A percentile compares a stretch with the other conserved stretches of the same genome.
phyloP scores from a whole-genome alignment of 306 rosid species.

The Vigna mungo region DNA sequence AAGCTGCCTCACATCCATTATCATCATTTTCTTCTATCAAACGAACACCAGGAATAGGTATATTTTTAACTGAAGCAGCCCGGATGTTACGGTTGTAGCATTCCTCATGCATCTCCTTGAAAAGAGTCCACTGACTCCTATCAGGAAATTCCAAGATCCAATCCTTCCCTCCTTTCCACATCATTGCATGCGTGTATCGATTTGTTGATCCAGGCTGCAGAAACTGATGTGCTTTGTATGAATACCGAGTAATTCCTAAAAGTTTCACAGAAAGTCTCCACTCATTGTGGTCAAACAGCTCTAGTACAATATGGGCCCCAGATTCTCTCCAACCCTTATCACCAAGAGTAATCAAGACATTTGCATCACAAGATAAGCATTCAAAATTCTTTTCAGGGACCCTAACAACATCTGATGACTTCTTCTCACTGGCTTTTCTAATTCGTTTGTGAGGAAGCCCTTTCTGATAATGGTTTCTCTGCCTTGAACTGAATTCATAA shows the following conservation, averaged over 20 bases:
- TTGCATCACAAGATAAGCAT: conserved; percentile 73
- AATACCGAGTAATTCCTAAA: conserved; percentile 72
- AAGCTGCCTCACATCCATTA: conserved; percentile 58
- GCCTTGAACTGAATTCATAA: conserved; percentile 64
- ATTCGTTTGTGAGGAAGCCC: conserved; percentile 76
- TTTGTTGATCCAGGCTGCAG: conserved; percentile 97
- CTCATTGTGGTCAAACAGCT: conserved; percentile 83
- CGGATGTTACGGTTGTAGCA: conserved; percentile 89
- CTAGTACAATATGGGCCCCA: conserved; percentile 74
- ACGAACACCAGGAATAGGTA: conserved; percentile 95
- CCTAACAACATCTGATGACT: conserved; percentile 63
- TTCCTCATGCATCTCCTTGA: conserved; percentile 97
- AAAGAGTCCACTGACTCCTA: conserved; percentile 92
- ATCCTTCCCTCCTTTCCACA: conserved; percentile 99
- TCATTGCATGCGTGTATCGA: conserved; percentile 96
- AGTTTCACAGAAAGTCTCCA: conserved; percentile 94
- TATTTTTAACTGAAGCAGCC: conserved; percentile 86
- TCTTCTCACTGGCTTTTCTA: conserved; percentile 85
- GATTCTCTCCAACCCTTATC: conserved; percentile 94
- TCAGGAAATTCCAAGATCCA: conserved; percentile 94
- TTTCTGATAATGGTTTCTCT: conserved; percentile 61
- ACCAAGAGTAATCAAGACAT: conserved; percentile 73
- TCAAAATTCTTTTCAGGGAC: conserved; percentile 72
- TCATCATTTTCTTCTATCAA: conserved; percentile 78
- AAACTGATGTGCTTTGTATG: conserved; percentile 95